A percentile compares a stretch with the other conserved stretches of the same genome.
Conservation (phyloP, 257 asterid genomes). For the Hygrophila difformis region DNA sequence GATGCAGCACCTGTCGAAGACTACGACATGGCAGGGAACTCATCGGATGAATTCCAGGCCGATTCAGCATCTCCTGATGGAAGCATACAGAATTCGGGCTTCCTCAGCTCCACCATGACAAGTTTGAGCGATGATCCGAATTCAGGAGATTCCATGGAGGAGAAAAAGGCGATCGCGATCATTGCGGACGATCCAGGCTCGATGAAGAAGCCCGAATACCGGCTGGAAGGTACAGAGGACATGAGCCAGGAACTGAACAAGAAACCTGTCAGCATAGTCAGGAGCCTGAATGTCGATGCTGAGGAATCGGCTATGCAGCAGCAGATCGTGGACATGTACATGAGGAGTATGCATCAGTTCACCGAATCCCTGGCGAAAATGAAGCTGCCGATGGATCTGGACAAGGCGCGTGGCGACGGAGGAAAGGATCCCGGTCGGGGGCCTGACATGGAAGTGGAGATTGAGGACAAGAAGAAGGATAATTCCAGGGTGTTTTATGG, state of each 20-base stretch:
- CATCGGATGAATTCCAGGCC: constrained; percentile 26
- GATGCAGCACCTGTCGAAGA: constrained; percentile 32
- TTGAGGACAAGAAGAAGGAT: constrained; percentile 35
- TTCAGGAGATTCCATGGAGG: no score
- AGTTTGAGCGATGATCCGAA: constrained; percentile 45
- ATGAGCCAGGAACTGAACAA: constrained; percentile 9
- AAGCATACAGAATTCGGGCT: constrained; percentile 42
- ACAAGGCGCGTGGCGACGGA: constrained; percentile 19
- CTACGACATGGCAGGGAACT: constrained; percentile 41
- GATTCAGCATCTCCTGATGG: constrained; percentile 27
- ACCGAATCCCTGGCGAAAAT: constrained; percentile 61
- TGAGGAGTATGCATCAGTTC: constrained; percentile 78
- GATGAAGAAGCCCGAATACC: constrained; percentile 14
- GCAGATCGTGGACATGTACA: constrained; percentile 67
- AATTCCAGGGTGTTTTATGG: constrained; percentile 68
- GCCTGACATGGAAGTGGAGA: constrained; percentile 18
- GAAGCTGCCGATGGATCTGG: constrained; percentile 64
- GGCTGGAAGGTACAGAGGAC: constrained; percentile 18
- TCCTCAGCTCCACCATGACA: constrained; percentile 46
- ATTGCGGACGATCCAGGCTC: constrained; percentile 9
- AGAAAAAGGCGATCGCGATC: no score
- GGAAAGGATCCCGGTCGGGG: constrained; percentile 20
- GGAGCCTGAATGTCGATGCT: constrained; percentile 31
- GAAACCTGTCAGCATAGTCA: constrained; percentile 16
- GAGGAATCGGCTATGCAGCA: constrained; percentile 59